These are phyloP conservation scores for Austroboletus olivaceoglutinosus DNA, from an alignment of 1,284 basidiomycete genomes.

Conservation along the genomic window DNA sequence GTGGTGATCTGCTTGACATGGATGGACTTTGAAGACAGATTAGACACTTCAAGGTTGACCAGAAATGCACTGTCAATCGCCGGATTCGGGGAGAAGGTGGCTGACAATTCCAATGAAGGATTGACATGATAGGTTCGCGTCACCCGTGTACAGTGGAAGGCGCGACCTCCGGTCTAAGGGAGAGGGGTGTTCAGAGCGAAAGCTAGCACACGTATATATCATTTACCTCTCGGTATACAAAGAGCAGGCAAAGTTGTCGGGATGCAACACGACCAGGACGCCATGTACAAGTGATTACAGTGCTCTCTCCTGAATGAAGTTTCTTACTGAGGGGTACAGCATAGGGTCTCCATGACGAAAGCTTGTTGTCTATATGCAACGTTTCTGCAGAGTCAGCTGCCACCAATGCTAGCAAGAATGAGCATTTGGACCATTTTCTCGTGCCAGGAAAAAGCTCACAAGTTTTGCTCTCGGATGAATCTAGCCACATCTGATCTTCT, in stretches of 20 bases:
- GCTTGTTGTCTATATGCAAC: conserved; percentile 50
- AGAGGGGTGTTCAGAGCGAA: neutral
- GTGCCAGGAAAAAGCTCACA: conserved; percentile 17
- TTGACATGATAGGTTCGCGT: conserved; percentile 58
- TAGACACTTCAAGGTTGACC: conserved; percentile 59
- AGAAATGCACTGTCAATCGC: conserved; percentile 50
- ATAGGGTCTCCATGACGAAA: conserved; percentile 48
- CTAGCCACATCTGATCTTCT: conserved; percentile 62
- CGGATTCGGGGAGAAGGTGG: conserved; percentile 48
- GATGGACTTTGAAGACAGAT: conserved; percentile 44
- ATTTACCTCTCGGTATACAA: conserved; percentile 70
- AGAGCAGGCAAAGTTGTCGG: conserved; percentile 56
- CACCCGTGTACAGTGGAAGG: conserved; percentile 57
- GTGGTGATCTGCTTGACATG: conserved; percentile 55
- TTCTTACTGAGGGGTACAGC: conserved; percentile 42
- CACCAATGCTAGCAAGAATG: conserved; percentile 30
- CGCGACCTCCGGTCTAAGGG: conserved; percentile 42
- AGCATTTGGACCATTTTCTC: conserved; percentile 13
- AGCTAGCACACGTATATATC: neutral
- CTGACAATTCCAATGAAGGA: conserved; percentile 51
- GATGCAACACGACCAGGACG: conserved; percentile 50
- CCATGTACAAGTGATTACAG: conserved; percentile 50
- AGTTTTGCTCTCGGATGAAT: conserved; percentile 4
- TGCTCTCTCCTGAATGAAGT: conserved; percentile 41
- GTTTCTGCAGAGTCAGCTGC: conserved; percentile 16